A percentile compares a stretch with the other conserved stretches of the same genome.
phyloP scores from a whole-genome alignment of 2,329 filamentous ascomycete species.

The Aspergillus vadensis region DNA sequence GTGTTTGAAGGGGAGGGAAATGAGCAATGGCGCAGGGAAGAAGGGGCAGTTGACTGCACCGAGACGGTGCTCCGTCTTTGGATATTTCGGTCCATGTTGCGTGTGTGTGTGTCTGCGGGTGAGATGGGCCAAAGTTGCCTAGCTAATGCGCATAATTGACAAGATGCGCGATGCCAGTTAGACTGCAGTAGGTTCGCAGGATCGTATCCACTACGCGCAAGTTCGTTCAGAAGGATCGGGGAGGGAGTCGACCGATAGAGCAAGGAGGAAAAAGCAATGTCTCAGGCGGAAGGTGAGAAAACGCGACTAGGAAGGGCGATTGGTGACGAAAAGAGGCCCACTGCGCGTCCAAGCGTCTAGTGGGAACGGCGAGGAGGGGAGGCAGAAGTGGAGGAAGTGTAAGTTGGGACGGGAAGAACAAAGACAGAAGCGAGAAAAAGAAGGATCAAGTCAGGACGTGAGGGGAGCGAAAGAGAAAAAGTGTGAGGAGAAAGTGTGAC shows the following conservation, averaged over 20 bases:
- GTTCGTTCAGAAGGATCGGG: conserved; percentile 10
- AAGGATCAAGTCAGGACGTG: conserved; percentile 9
- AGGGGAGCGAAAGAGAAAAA: conserved; percentile 19
- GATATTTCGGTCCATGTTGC: conserved; percentile 30
- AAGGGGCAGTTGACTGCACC: conserved; percentile 26
- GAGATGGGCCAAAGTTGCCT: conserved; percentile 15
- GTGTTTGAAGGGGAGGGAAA: conserved; percentile 26
- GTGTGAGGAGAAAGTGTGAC: conserved; percentile 21
- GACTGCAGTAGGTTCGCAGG: conserved; percentile 20
- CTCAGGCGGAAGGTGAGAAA: conserved; percentile 9
- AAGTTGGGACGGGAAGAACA: not conserved
- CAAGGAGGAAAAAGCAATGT: conserved; percentile 22
- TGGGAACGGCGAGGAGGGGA: conserved; percentile 4
- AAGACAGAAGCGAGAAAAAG: not conserved
- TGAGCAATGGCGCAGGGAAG: conserved; percentile 25
- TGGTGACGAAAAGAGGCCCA: conserved; percentile 9
- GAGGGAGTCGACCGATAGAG: conserved; percentile 16
- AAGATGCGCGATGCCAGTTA: conserved; percentile 27
- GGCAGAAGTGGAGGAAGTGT: not conserved
- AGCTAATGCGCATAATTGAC: conserved; percentile 29
- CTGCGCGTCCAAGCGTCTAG: conserved; percentile 13
- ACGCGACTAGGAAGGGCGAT: conserved; percentile 15
- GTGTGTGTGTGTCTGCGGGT: conserved; percentile 15
- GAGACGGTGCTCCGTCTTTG: conserved; percentile 29
- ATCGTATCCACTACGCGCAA: conserved; percentile 19